Base-by-base conservation (phyloP, 495 filamentous ascomycete genomes). In the Lichina pygmaea region DNA sequence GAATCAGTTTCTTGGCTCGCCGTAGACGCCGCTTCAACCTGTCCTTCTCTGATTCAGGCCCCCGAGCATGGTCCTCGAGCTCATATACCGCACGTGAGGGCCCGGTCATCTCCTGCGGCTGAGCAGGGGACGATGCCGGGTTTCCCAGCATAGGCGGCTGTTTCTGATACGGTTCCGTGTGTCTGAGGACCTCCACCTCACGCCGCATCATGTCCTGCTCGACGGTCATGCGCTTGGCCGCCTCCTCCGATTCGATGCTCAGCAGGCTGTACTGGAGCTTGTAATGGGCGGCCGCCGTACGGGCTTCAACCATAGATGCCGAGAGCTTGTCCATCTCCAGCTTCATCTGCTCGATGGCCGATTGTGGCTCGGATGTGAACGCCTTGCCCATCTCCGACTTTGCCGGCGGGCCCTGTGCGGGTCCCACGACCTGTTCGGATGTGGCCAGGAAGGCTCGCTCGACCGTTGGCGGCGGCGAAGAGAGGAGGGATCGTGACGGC, bases 161-260 rank as follows among this genome's bases (percentile, higher is more conserved):
- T 49, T 6, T 57, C 51, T 41, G 64, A 62, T 34, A 59, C 43
- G n/a, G 44, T 60, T 55, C 36, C 65, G 59, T 45, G 45, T 11
- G 42, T 50, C 84, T 80, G 16, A 97, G 61, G 8, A 86, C 81
- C 48, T 93, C 78, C 7, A 93, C 79, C 58, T 97, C 91, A 33
- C 80, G 70, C 46, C 78, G 75, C n/a, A 78, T 79, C 63, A 95
- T 83, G 43, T 91, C 80, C 47, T 91, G 81, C 59, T 97, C 89
- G 9, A 95, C 89, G 34, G 75, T 80, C 48, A 86, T 82, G 36
- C 85, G 73, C 57, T 91, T 86, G 6, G 80, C 68, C 24, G 84
- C 78, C 57, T 93, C 86, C 32, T 77, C 71, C 39, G 79, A 86
- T 53, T 91, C 81, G 44, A 95, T 81, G 43, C 67, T 75, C 17